Conservation (phyloP, 805 yeast genomes). For the Teunomyces lycoperdinae region DNA sequence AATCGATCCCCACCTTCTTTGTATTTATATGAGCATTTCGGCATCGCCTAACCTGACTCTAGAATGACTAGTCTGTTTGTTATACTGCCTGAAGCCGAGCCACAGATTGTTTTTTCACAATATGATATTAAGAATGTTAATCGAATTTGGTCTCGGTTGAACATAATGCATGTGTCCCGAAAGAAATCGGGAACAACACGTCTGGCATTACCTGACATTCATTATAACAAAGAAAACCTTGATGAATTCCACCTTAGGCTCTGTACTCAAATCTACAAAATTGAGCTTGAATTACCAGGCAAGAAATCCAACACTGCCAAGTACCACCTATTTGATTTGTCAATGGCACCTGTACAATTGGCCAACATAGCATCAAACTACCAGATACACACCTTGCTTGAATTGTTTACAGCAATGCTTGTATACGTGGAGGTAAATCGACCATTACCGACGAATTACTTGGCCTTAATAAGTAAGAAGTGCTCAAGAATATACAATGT, state of each 20-base stretch:
- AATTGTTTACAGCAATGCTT: conserved; percentile 13
- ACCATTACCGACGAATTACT: conserved; percentile 9
- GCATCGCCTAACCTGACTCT: neutral
- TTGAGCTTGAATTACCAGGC: conserved; percentile 5
- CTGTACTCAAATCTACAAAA: conserved; percentile 10
- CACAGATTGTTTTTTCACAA: conserved; percentile 5
- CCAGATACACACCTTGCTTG: conserved; percentile 16
- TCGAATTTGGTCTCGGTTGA: conserved; percentile 6
- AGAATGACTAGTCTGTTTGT: neutral
- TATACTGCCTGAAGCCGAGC: neutral
- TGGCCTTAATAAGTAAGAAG: conserved; percentile 12
- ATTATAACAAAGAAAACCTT: conserved; percentile 7
- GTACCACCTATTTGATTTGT: conserved; percentile 5
- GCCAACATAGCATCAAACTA: conserved; percentile 10
- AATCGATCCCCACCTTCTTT: neutral
- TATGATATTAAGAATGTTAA: conserved; percentile 5
- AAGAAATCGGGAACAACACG: neutral
- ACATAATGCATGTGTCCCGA: conserved; percentile 4
- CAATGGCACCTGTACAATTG: conserved; percentile 3
- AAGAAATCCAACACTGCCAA: conserved; percentile 2
- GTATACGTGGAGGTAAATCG: conserved; percentile 13
- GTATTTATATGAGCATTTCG: neutral
- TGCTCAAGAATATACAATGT: conserved; percentile 18
- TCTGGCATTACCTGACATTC: conserved; percentile 1
- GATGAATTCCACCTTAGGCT: conserved; percentile 9